phyloP scores from a whole-genome alignment of 768 basidiomycete genomes.

The Lactarius trivialis region DNA sequence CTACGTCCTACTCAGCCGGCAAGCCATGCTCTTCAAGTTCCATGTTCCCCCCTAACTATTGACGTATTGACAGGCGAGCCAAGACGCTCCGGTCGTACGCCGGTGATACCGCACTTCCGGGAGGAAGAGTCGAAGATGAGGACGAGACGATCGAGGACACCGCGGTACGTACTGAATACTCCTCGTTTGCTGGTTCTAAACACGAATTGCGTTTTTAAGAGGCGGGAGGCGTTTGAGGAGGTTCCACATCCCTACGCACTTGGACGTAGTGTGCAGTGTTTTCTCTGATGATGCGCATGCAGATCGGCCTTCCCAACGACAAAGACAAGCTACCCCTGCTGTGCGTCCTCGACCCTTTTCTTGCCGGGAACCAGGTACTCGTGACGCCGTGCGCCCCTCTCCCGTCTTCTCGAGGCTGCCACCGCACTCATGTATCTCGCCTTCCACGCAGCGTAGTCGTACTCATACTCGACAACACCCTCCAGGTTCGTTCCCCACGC shows the following conservation, averaged over 20 bases:
- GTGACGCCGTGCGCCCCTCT: conserved; percentile 72
- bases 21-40: conserved; percentile 29
- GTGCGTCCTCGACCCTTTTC: conserved; percentile 73
- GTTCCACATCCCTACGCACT: conserved; percentile 33
- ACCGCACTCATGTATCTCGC: background rate
- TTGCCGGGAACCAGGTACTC: conserved; percentile 62
- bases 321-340: conserved; percentile 62
- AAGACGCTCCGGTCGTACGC: conserved; percentile 69
- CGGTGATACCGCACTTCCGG: conserved; percentile 84
- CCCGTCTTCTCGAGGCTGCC: background rate
- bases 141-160: conserved; percentile 72
- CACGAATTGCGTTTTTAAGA: conserved; percentile 34
- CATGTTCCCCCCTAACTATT: background rate
- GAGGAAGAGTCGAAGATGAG: conserved; percentile 68
- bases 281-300: conserved; percentile 3
- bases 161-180: conserved; percentile 47
- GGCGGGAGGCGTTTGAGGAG: conserved; percentile 89
- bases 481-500: conserved; percentile 44
- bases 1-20: conserved; percentile 82
- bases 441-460: conserved; percentile 64
- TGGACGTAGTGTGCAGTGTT: background rate
- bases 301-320: conserved; percentile 84
- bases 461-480: conserved; percentile 69
- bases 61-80: conserved; percentile 49
- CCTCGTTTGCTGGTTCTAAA: background rate